These are phyloP conservation scores for Amanita phalloides DNA, from an alignment of 768 basidiomycete species.

Conservation along the genomic window DNA sequence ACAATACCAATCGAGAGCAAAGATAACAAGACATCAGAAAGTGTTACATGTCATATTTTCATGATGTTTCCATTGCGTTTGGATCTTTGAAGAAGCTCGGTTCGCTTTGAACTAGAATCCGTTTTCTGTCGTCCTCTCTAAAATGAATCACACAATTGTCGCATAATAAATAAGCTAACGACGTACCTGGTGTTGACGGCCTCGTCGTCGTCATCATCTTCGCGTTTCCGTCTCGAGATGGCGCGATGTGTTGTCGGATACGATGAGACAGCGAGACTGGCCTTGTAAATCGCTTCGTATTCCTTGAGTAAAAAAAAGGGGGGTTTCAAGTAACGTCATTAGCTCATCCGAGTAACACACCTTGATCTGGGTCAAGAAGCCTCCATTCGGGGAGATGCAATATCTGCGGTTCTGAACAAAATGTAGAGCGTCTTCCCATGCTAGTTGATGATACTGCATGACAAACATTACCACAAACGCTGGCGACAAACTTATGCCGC, in stretches of 20 bases:
- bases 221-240: slow-evolving; percentile 54
- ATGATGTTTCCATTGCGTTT: slow-evolving; percentile 41
- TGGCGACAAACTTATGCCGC: slow-evolving; percentile 81
- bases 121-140: slow-evolving; percentile 39
- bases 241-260: slow-evolving; percentile 39
- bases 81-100: slow-evolving; percentile 21
- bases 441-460: slow-evolving; percentile 73
- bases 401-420: slow-evolving; percentile 86
- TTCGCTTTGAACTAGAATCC: slow-evolving; percentile 27
- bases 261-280: slow-evolving; percentile 54
- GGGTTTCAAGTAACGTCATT: not conserved
- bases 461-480: slow-evolving; percentile 91
- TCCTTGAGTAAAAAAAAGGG: slow-evolving; percentile 37
- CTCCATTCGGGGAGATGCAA: slow-evolving; percentile 88
- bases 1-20: slow-evolving; percentile 14
- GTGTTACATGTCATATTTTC: slow-evolving; percentile 2
- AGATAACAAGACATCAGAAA: slow-evolving; percentile 8
- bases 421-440: slow-evolving; percentile 85
- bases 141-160: not conserved
- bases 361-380: slow-evolving; percentile 90
- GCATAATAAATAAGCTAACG: slow-evolving; percentile 6
- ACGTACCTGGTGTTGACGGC: slow-evolving; percentile 20
- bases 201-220: slow-evolving; percentile 65
- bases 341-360: slow-evolving; percentile 16
- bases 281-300: slow-evolving; percentile 88